Percentiles rank a stretch among this genome's conserved stretches.
Conservation (phyloP, 192 early-diverging fungal genomes). For the Coemansia nantahalensis region DNA sequence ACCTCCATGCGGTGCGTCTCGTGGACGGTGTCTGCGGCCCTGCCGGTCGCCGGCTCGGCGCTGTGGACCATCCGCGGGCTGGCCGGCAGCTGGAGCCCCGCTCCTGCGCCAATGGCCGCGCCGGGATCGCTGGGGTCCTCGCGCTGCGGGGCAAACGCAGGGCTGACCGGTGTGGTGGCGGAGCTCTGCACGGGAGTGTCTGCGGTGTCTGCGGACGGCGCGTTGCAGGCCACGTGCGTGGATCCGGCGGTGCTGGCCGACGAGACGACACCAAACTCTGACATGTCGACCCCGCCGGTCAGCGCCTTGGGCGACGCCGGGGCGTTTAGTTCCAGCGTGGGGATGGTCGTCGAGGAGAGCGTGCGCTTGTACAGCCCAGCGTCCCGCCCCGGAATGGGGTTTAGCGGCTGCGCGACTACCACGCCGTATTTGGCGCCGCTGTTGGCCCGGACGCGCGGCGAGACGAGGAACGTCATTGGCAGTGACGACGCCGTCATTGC, state of each 20-base stretch:
- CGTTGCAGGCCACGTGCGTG: no score
- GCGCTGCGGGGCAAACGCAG: conserved; percentile 27
- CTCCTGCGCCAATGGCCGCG: no score
- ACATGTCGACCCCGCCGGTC: conserved; percentile 38
- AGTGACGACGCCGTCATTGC: conserved; percentile 1
- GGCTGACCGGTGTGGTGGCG: conserved; percentile 20
- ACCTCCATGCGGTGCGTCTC: conserved; percentile 84
- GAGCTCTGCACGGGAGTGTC: conserved; percentile 15
- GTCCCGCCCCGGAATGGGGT: conserved; percentile 30
- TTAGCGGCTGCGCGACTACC: conserved; percentile 13
- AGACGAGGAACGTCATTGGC: conserved; percentile 52
- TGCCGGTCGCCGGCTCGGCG: conserved; percentile 2
- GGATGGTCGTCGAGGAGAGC: conserved; percentile 31
- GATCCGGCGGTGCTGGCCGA: conserved; percentile 9
- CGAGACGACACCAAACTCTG: conserved; percentile 41
- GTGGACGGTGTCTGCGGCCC: conserved; percentile 56
- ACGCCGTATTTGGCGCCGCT: conserved; percentile 29
- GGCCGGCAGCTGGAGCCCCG: background rate
- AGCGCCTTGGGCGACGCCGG: conserved; percentile 37
- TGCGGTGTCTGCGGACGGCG: no score
- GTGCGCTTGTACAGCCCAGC: conserved; percentile 32
- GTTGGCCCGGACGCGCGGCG: conserved; percentile 40
- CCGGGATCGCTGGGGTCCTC: conserved; percentile 9
- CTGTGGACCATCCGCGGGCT: conserved; percentile 2
- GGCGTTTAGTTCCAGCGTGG: conserved; percentile 26